phyloP scores from a whole-genome alignment of 1,284 basidiomycete genomes.

The Amylostereum areolatum region DNA sequence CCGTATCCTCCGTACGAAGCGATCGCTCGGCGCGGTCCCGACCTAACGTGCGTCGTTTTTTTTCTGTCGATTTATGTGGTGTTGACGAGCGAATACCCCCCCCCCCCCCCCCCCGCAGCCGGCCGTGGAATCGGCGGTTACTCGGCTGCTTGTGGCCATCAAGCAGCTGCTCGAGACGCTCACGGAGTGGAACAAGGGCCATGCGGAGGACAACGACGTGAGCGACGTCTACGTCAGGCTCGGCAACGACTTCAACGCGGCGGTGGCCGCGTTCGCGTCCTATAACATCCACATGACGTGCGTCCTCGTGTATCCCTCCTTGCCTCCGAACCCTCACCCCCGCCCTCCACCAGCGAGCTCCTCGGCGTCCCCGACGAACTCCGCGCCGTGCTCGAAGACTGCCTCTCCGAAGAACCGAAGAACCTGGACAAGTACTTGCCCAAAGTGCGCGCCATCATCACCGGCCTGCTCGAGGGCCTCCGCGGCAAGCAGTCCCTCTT shows the following conservation, averaged over 20 bases:
- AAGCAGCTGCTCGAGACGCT: constrained; percentile 91
- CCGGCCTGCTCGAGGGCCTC: constrained; percentile 85
- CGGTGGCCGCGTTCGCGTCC: constrained; percentile 81
- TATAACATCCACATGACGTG: constrained; percentile 91
- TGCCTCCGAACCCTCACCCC: no score
- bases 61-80: not conserved
- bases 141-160: constrained; percentile 89
- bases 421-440: constrained; percentile 91
- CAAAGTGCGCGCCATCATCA: constrained; percentile 89
- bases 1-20: constrained; percentile 2
- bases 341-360: constrained; percentile 87
- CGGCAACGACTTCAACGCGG: constrained; percentile 96
- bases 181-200: constrained; percentile 80
- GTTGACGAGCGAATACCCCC: not conserved
- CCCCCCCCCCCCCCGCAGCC: no score
- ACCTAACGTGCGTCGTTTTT: not conserved
- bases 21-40: constrained; percentile 2
- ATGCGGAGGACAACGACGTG: constrained; percentile 78
- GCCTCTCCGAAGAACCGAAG: constrained; percentile 86
- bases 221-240: constrained; percentile 96
- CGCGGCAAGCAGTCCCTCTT: constrained; percentile 87
- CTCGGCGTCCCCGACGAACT: constrained; percentile 86
- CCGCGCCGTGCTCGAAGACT: constrained; percentile 82
- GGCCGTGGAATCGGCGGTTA: constrained; percentile 88
- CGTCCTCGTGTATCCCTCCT: no score